These are phyloP conservation scores for Paramecium sexaurelia DNA, from an alignment of 73 alveolate genomes.

Conservation along the genomic window DNA sequence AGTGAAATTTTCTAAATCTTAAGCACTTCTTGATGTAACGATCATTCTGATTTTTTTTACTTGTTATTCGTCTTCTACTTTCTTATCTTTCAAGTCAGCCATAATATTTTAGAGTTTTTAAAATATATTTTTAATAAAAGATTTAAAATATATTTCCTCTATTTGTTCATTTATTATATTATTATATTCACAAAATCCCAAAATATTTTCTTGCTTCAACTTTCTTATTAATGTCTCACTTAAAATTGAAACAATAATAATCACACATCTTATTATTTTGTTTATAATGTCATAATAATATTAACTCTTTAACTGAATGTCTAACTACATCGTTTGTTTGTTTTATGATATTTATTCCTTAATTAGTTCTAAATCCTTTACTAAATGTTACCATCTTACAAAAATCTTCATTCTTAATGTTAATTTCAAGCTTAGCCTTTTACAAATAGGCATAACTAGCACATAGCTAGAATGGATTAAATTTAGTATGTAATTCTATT, in stretches of 20 bases:
- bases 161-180: not conserved
- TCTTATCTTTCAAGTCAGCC: slow-evolving; percentile 71
- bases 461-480: too few relatives aligned
- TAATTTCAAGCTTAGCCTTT: too few relatives aligned
- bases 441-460: too few relatives aligned
- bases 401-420: too few relatives aligned
- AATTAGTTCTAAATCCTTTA: too few relatives aligned
- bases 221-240: not conserved
- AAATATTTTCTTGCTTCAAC: not conserved
- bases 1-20: slow-evolving; percentile 63
- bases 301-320: too few relatives aligned
- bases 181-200: not conserved
- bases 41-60: slow-evolving; percentile 50
- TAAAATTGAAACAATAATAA: not conserved
- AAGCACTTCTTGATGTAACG: slow-evolving; percentile 53
- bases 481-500: too few relatives aligned
- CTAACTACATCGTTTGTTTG: too few relatives aligned
- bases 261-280: not conserved
- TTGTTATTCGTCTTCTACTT: slow-evolving; percentile 61
- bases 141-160: slow-evolving; percentile 17
- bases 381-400: too few relatives aligned
- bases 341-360: too few relatives aligned
- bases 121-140: slow-evolving; percentile 45
- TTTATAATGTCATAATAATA: too few relatives aligned
- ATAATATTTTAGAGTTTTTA: slow-evolving; percentile 11